Evolutionary conservation across 1,284 basidiomycete genomes (phyloP).

Genomic region (Sporisorium graminicola): DNA sequence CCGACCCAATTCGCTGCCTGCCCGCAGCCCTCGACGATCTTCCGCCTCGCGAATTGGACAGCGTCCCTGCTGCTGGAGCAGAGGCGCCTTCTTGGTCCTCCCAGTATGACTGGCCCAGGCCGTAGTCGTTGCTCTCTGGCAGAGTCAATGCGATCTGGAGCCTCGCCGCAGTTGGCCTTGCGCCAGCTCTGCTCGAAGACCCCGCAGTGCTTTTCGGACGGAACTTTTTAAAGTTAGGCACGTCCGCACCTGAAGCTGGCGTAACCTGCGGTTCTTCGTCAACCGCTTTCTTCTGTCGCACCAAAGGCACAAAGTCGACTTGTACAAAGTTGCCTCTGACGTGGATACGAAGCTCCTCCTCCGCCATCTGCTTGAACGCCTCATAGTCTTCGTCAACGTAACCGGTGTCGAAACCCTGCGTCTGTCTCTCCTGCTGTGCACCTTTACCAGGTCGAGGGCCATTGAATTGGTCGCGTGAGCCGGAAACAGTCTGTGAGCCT

Average conservation of each 20-base stretch:
- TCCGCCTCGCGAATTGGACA: background rate
- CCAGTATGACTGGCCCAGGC: slow-evolving; percentile 36
- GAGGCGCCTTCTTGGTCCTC: slow-evolving; percentile 13
- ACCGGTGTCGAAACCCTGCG: background rate
- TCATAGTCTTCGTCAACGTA: slow-evolving; percentile 50
- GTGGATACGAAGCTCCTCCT: slow-evolving; percentile 52
- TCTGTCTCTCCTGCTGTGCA: slow-evolving; percentile 7
- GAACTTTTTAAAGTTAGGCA: slow-evolving; percentile 53
- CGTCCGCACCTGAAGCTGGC: background rate
- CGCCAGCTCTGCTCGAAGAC: background rate
- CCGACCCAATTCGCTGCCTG: slow-evolving; percentile 1
- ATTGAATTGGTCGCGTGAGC: slow-evolving; percentile 9
- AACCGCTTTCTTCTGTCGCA: slow-evolving; percentile 21
- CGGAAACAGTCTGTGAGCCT: slow-evolving; percentile 1
- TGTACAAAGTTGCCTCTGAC: slow-evolving; percentile 63
- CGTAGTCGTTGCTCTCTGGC: slow-evolving; percentile 43
- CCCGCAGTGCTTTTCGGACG: slow-evolving; percentile 17
- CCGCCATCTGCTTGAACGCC: slow-evolving; percentile 53
- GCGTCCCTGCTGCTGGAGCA: background rate
- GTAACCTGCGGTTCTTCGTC: background rate
- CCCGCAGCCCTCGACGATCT: background rate
- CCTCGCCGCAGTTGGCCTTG: background rate
- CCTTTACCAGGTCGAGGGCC: background rate
- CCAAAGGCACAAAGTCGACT: slow-evolving; percentile 63
- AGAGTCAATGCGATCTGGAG: slow-evolving; percentile 30